phyloP scores from a whole-genome alignment of 129 eudicot genomes.

The Tanacetum coccineum region DNA sequence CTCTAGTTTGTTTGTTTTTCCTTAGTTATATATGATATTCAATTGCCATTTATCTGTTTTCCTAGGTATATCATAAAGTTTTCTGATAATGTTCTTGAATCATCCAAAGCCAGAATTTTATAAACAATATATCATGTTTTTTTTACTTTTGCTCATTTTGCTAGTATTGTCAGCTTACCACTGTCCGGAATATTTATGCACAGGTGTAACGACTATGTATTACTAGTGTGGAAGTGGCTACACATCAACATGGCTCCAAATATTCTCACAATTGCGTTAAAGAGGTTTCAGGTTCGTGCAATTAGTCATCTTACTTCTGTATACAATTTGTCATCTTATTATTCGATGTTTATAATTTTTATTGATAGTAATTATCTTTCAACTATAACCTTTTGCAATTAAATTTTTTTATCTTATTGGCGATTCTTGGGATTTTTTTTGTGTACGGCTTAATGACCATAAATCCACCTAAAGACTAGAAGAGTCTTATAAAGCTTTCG shows the following conservation, averaged over 20 bases:
- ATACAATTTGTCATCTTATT: conserved; percentile 9
- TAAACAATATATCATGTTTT: not conserved
- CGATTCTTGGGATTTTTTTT: conserved; percentile 9
- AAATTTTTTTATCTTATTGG: not conserved
- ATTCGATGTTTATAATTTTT: conserved; percentile 2
- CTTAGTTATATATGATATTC: conserved; percentile 7
- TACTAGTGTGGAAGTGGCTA: conserved; percentile 85
- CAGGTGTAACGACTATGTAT: conserved; percentile 87
- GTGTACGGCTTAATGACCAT: too few relatives aligned
- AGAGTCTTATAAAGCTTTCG: too few relatives aligned
- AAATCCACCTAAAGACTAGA: too few relatives aligned
- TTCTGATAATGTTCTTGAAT: not conserved
- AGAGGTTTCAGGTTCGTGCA: conserved; percentile 85
- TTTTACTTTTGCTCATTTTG: not conserved
- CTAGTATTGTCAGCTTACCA: conserved; percentile 17
- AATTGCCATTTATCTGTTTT: conserved; percentile 4
- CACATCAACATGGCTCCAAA: conserved; percentile 68
- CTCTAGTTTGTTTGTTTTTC: conserved; percentile 1
- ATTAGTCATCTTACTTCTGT: conserved; percentile 8
- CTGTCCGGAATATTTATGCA: conserved; percentile 31
- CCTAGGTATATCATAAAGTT: too few relatives aligned
- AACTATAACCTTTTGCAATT: not conserved
- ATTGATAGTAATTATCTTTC: conserved; percentile 4
- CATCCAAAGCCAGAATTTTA: not conserved
- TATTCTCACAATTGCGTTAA: conserved; percentile 86